Evolutionary conservation across 2,329 filamentous ascomycete species (phyloP).

Genomic region (Aphanoascus verrucosus): DNA sequence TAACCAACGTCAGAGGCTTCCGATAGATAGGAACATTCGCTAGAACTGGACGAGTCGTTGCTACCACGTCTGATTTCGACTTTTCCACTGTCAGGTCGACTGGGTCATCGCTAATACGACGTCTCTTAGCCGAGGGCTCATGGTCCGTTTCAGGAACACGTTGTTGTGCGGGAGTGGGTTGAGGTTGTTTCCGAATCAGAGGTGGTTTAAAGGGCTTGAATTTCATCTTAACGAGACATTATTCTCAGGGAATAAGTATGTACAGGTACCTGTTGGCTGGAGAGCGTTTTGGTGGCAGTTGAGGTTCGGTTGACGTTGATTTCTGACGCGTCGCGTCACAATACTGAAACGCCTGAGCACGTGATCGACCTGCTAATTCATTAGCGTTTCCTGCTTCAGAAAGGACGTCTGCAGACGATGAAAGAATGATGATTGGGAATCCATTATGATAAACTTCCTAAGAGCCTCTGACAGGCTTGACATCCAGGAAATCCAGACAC

Average conservation of each 20-base stretch:
- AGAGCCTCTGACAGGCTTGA: too few species aligned
- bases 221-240: conserved; percentile 2
- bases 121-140: conserved; percentile 28
- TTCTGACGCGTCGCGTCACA: too few species aligned
- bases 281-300: neutral
- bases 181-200: conserved; percentile 29
- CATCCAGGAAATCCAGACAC: too few species aligned
- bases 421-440: too few species aligned
- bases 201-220: conserved; percentile 38
- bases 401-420: too few species aligned
- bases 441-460: too few species aligned
- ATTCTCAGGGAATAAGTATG: neutral
- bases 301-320: too few species aligned
- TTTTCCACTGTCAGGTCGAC: conserved; percentile 9
- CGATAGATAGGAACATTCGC: conserved; percentile 16
- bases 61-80: conserved; percentile 4
- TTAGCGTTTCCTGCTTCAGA: too few species aligned
- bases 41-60: neutral
- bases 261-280: neutral
- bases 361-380: too few species aligned
- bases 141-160: conserved; percentile 9
- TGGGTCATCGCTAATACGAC: conserved; percentile 23
- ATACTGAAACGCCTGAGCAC: too few species aligned
- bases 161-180: neutral
- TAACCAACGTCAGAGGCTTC: conserved; percentile 28